Base-by-base conservation (phyloP, 1,284 basidiomycete species). In the Vanrija humicola region DNA sequence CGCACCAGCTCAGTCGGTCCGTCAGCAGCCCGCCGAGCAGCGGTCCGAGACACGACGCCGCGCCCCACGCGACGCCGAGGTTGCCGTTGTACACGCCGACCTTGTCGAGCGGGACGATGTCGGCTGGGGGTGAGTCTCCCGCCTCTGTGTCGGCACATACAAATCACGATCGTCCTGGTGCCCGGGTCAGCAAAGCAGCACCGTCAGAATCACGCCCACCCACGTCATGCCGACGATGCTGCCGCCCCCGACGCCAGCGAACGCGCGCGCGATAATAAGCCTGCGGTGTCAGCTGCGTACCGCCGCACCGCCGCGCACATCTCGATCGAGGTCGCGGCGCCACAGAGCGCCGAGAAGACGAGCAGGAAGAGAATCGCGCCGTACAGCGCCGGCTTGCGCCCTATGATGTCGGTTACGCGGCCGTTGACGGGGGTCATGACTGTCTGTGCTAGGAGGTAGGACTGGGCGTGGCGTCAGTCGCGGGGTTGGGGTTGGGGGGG, bases 1-100 rank as follows among this genome's bases (percentile, higher is more conserved):
- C 28, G 6, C 10, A 28, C 28, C 65, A 69, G 38, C 61, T 59
- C 1, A 59, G 59, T 18, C 59, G 61, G 15, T 59, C 54, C 8
- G 72, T 71, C 25, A 77, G 61, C 1, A 72, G 60, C 34, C 75
- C 75, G 26, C 77, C 78, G 7, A 78, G 48, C 1, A 77, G 56
- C 2, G 77, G 77, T 9, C 77, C 76, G 1, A 77, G 48, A 16
- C 73, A 72, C 3, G 62, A 60, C 5, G 76, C 74, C 8, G 74
- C 55, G 12, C 73, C 75, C 72, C 73, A 77, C 2, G 67, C 61
- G 3, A 59, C 66, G n/a, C 73, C 72, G 45, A 77, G 59, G 42
- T 64, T 64, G 15, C 76, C 74, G 43, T 65, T 65, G 45, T 64
- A 74, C n/a, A 83, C 40, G 0, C 66, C 66, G 43, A 69, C 56